A percentile compares a stretch with the other conserved stretches of the same genome.
phyloP scores from a whole-genome alignment of 257 asterid genomes.

The Salvia miltiorrhiza region DNA sequence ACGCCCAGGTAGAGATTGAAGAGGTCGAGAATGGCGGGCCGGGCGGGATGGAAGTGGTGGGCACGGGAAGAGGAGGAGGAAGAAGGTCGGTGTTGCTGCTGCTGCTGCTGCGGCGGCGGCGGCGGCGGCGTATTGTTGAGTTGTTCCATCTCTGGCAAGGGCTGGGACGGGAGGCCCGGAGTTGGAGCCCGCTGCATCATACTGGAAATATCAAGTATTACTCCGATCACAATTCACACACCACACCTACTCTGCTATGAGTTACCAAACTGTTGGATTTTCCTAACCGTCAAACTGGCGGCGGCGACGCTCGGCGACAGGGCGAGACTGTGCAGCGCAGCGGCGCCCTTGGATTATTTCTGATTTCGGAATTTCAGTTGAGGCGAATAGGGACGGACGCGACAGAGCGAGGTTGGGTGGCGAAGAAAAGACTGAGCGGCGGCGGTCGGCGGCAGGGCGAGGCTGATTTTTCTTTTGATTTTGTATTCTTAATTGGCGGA shows the following conservation, averaged over 20 bases:
- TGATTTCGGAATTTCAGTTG: too few species aligned
- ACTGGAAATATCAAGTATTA: not conserved
- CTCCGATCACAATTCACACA: not conserved
- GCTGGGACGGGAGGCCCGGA: conserved; percentile 32
- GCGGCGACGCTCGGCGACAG: too few species aligned
- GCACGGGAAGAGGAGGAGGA: conserved; percentile 59
- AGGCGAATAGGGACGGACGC: too few species aligned
- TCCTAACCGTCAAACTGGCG: not conserved
- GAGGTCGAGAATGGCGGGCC: conserved; percentile 68
- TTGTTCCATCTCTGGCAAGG: conserved; percentile 53
- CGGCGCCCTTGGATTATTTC: too few species aligned
- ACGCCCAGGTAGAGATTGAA: conserved; percentile 80
- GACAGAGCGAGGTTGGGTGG: too few species aligned
- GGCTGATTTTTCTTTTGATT: too few species aligned
- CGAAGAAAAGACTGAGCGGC: too few species aligned
- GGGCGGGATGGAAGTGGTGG: conserved; percentile 77
- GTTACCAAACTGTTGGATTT: not conserved
- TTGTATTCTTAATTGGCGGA: too few species aligned
- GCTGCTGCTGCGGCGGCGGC: conserved; percentile 28
- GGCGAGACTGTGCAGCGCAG: too few species aligned
- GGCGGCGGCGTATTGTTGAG: conserved; percentile 28
- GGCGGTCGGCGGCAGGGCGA: too few species aligned
- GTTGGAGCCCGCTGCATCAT: conserved; percentile 50
- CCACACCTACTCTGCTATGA: not conserved
- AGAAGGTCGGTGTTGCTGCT: conserved; percentile 44